Conservation (phyloP, 106 monocot genomes). For the Phalaenopsis equestris region DNA sequence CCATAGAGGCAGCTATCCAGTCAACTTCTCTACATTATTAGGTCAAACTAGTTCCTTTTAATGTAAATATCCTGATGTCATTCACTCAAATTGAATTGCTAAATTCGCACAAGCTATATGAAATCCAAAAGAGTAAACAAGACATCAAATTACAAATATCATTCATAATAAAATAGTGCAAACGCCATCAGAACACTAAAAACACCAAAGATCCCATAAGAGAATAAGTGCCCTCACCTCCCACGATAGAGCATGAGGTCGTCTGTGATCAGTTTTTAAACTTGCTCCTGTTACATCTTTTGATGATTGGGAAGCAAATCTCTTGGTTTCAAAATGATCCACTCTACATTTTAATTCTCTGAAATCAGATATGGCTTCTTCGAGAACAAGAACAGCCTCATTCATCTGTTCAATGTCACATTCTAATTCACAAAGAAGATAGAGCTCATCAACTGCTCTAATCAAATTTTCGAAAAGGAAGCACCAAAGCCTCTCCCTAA, state of each 20-base stretch:
- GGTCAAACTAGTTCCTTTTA: not conserved
- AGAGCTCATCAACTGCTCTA: slow-evolving; percentile 95
- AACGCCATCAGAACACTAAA: not conserved
- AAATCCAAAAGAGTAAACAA: not conserved
- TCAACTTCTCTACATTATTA: not conserved
- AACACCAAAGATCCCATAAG: not conserved
- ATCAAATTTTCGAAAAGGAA: slow-evolving; percentile 97
- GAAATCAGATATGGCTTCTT: slow-evolving; percentile 89
- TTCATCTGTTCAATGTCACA: slow-evolving; percentile 93
- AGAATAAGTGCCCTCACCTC: slow-evolving; percentile 41
- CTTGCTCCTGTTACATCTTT: slow-evolving; percentile 49
- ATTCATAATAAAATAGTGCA: not conserved
- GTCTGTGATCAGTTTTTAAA: slow-evolving; percentile 64
- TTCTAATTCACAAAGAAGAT: slow-evolving; percentile 95
- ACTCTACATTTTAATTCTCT: slow-evolving; percentile 79
- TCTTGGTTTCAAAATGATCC: slow-evolving; percentile 76
- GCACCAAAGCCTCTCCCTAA: slow-evolving; percentile 94
- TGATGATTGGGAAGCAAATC: slow-evolving; percentile 24
- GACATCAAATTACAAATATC: not conserved
- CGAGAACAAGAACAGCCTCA: slow-evolving; percentile 87
- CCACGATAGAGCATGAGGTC: slow-evolving; percentile 96
- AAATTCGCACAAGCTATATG: not conserved
- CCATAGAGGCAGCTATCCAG: not conserved
- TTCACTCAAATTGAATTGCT: not conserved
- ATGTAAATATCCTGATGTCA: not conserved